phyloP scores from a whole-genome alignment of 495 filamentous ascomycete species.

The Penicillium paxilli region DNA sequence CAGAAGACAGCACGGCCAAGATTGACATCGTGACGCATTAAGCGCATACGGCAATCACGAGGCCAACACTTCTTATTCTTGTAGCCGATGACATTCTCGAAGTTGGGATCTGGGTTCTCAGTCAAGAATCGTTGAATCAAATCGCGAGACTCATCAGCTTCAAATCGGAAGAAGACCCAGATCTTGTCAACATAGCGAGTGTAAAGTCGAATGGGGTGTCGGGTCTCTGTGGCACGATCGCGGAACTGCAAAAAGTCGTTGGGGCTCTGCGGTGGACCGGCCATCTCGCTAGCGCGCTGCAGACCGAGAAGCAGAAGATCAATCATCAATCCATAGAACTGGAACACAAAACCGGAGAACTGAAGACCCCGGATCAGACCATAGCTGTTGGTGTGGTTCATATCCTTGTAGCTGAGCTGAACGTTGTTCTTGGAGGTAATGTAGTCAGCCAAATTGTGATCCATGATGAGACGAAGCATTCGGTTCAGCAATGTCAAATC shows the following conservation, averaged over 20 bases:
- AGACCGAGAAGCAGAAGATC: conserved; percentile 91
- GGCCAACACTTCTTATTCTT: conserved; percentile 99
- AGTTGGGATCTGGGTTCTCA: conserved; percentile 98
- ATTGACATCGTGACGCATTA: conserved; percentile 99
- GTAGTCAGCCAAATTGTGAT: conserved; percentile 98
- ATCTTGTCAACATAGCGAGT: conserved; percentile 97
- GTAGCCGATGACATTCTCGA: conserved; percentile 99
- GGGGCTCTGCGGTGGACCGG: conserved; percentile 91
- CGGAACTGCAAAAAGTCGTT: conserved; percentile 99
- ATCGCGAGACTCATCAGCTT: conserved; percentile 90
- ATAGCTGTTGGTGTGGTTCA: conserved; percentile 99
- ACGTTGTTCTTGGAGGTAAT: conserved; percentile 99
- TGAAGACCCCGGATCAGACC: conserved; percentile 97
- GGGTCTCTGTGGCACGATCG: conserved; percentile 84
- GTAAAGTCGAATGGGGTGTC: conserved; percentile 94
- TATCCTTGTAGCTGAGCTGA: conserved; percentile 98
- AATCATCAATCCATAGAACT: conserved; percentile 96
- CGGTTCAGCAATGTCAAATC: conserved; percentile 95
- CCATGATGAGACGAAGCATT: conserved; percentile 94
- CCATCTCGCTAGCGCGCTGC: conserved; percentile 94
- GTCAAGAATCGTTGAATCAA: conserved; percentile 97
- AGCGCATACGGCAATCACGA: conserved; percentile 91
- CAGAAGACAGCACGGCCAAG: conserved; percentile 98
- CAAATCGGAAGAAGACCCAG: conserved; percentile 96
- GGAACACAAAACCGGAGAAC: conserved; percentile 98